Evolutionary conservation across 495 filamentous ascomycete genomes (phyloP).

Genomic region (Penicillium crystallinum): DNA sequence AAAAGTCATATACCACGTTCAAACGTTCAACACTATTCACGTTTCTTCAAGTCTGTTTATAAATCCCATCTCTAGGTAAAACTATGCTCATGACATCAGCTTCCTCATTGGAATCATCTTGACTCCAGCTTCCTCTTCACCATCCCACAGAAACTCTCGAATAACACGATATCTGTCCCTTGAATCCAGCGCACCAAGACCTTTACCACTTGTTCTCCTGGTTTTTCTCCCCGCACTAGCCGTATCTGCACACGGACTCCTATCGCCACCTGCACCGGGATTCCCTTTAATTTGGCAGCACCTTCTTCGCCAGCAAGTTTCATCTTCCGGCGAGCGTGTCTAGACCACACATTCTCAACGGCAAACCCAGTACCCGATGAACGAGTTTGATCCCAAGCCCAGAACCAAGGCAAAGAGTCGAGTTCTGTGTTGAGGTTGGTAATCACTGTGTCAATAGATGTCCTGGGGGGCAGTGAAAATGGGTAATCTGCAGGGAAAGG

Average conservation of each 20-base stretch:
- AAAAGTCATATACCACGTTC: constrained; percentile 1
- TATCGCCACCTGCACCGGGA: constrained; percentile 27
- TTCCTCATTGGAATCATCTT: neutral
- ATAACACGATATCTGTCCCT: constrained; percentile 68
- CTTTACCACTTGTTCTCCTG: constrained; percentile 19
- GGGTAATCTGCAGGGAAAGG: constrained; percentile 54
- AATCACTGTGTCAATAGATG: constrained; percentile 22
- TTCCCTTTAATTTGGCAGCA: constrained; percentile 22
- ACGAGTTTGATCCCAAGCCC: constrained; percentile 42
- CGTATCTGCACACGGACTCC: constrained; percentile 45
- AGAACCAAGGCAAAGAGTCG: constrained; percentile 43
- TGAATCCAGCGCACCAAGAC: constrained; percentile 67
- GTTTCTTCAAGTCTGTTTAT: neutral
- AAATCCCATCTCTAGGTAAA: neutral
- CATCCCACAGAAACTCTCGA: constrained; percentile 87
- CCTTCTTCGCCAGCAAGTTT: constrained; percentile 19
- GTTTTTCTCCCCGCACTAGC: constrained; percentile 19
- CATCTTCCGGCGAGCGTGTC: constrained; percentile 56
- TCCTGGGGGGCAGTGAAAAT: constrained; percentile 34
- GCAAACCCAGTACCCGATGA: constrained; percentile 51
- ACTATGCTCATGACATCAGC: no score
- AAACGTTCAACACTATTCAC: neutral
- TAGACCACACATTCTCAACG: constrained; percentile 66
- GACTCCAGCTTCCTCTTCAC: constrained; percentile 51
- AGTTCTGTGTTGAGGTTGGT: constrained; percentile 38